These are phyloP conservation scores for Yamadazyma takamatsuzukensis DNA, from an alignment of 805 yeast species.

Conservation along the genomic window DNA sequence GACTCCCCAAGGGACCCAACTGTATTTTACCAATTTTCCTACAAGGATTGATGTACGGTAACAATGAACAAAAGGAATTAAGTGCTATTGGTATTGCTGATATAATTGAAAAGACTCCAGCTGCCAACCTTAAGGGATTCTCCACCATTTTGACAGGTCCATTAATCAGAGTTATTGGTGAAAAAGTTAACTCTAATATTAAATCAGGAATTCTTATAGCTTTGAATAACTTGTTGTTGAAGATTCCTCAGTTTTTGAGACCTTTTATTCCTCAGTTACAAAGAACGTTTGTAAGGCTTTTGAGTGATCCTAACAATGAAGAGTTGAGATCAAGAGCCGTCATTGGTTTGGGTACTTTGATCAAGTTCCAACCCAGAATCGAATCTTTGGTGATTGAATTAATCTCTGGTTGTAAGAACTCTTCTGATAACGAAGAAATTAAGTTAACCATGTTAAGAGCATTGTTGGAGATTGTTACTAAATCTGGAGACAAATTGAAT, in stretches of 20 bases:
- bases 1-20: slow-evolving; percentile 77
- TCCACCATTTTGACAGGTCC: slow-evolving; percentile 97
- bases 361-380: slow-evolving; percentile 86
- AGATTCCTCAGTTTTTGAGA: slow-evolving; percentile 85
- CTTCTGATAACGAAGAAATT: slow-evolving; percentile 67
- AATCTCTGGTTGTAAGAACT: slow-evolving; percentile 66
- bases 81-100: slow-evolving; percentile 90
- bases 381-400: slow-evolving; percentile 89
- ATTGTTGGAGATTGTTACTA: slow-evolving; percentile 71
- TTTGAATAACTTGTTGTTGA: slow-evolving; percentile 67
- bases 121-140: slow-evolving; percentile 76
- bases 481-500: slow-evolving; percentile 75
- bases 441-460: slow-evolving; percentile 85
- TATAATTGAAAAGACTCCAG: slow-evolving; percentile 79
- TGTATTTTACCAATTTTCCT: slow-evolving; percentile 87
- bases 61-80: slow-evolving; percentile 72
- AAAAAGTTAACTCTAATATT: slow-evolving; percentile 84
- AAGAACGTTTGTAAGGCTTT: slow-evolving; percentile 90
- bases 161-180: slow-evolving; percentile 95
- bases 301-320: slow-evolving; percentile 74
- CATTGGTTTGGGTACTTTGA: slow-evolving; percentile 80
- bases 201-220: slow-evolving; percentile 92
- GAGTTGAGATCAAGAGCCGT: slow-evolving; percentile 81
- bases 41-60: slow-evolving; percentile 95
- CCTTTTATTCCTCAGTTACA: slow-evolving; percentile 98